Conservation (phyloP, 345 rosid species). For the Gossypium turneri region DNA sequence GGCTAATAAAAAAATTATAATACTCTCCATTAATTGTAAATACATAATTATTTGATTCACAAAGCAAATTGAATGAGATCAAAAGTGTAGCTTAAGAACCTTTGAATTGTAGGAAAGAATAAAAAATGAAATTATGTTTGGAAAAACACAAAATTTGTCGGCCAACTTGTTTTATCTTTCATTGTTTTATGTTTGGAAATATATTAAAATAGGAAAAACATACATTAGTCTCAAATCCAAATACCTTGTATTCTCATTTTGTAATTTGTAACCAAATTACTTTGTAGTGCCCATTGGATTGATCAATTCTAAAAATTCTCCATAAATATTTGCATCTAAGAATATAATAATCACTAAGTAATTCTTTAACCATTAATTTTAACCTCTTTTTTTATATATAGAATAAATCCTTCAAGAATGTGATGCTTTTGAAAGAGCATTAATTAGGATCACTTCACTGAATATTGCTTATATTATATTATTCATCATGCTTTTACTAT, state of each 20-base stretch:
- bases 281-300: neutral
- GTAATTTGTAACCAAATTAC: neutral
- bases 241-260: neutral
- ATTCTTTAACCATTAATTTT: neutral
- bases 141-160: neutral
- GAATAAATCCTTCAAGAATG: constrained; percentile 24
- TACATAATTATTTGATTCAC: no score
- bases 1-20: no score
- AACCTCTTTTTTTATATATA: neutral
- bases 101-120: neutral
- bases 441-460: neutral
- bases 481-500: neutral
- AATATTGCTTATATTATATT: neutral
- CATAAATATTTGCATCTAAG: constrained; percentile 6
- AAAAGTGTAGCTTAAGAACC: neutral
- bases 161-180: neutral
- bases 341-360: neutral
- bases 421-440: constrained; percentile 17
- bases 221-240: neutral
- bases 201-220: neutral
- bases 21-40: no score
- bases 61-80: neutral
- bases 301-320: neutral
- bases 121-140: neutral
- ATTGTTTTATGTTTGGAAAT: no score